Percentiles rank a stretch among this genome's conserved stretches.
Conservation (phyloP, 2,329 filamentous ascomycete genomes). For the Arthrinium phaeospermum region DNA sequence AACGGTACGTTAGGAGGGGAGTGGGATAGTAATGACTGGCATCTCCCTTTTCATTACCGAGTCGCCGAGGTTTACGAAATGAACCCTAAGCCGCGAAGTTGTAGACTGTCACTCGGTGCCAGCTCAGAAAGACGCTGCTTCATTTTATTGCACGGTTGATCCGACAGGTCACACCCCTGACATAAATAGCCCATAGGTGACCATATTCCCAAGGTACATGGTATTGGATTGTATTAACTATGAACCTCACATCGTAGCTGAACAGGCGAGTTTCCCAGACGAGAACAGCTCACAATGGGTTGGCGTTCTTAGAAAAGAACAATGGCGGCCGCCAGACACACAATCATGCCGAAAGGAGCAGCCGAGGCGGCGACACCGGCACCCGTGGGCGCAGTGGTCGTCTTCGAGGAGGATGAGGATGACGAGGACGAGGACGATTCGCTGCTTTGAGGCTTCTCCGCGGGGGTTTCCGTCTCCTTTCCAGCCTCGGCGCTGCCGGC, state of each 20-base stretch:
- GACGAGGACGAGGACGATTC: background rate
- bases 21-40: background rate
- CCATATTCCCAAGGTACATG: background rate
- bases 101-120: background rate
- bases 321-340: constrained; percentile 6
- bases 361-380: constrained; percentile 14
- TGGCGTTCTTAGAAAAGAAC: background rate
- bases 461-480: background rate
- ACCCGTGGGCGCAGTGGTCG: background rate
- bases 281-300: background rate
- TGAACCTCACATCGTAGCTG: background rate
- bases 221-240: constrained; percentile 11
- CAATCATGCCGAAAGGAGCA: constrained; percentile 19
- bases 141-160: background rate
- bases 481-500: constrained; percentile 11
- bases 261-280: background rate
- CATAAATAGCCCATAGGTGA: background rate
- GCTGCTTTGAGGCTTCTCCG: background rate
- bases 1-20: background rate
- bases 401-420: background rate
- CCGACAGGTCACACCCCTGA: background rate
- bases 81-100: background rate
- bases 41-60: background rate
- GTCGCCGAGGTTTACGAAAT: too few species aligned
- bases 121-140: background rate